phyloP scores from a whole-genome alignment of 306 rosid species.

The Acacia confusa region DNA sequence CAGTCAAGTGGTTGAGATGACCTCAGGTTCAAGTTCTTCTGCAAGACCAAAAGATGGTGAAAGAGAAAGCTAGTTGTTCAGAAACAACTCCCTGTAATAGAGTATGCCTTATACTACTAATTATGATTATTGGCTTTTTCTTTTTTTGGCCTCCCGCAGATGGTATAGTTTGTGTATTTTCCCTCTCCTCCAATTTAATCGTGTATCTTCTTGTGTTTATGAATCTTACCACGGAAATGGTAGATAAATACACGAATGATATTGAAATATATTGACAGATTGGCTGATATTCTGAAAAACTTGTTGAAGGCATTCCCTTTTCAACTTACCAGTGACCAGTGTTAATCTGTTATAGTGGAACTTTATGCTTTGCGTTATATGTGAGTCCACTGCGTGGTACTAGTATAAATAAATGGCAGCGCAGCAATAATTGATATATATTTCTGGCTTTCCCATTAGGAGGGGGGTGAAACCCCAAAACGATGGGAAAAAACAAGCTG shows the following conservation, averaged over 20 bases:
- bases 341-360: background rate
- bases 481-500: too few species aligned
- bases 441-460: too few species aligned
- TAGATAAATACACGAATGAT: slow-evolving; percentile 44
- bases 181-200: slow-evolving; percentile 37
- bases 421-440: background rate
- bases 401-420: background rate
- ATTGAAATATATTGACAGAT: slow-evolving; percentile 48
- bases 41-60: slow-evolving; percentile 66
- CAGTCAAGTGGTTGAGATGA: slow-evolving; percentile 77
- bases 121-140: slow-evolving; percentile 52
- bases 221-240: slow-evolving; percentile 51
- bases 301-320: background rate
- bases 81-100: slow-evolving; percentile 29
- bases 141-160: slow-evolving; percentile 38
- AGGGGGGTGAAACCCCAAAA: too few species aligned
- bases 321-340: background rate
- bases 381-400: background rate
- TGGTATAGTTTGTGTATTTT: slow-evolving; percentile 63
- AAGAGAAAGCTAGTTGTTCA: slow-evolving; percentile 53
- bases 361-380: background rate
- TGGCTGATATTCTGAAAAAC: slow-evolving; percentile 17
- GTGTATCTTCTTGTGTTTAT: slow-evolving; percentile 45
- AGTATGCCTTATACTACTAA: slow-evolving; percentile 55
- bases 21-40: slow-evolving; percentile 85